Evolutionary conservation across 768 basidiomycete genomes (phyloP), one percentile per base, ranked within the genome.

Genomic region (Termitomyces sp.): DNA sequence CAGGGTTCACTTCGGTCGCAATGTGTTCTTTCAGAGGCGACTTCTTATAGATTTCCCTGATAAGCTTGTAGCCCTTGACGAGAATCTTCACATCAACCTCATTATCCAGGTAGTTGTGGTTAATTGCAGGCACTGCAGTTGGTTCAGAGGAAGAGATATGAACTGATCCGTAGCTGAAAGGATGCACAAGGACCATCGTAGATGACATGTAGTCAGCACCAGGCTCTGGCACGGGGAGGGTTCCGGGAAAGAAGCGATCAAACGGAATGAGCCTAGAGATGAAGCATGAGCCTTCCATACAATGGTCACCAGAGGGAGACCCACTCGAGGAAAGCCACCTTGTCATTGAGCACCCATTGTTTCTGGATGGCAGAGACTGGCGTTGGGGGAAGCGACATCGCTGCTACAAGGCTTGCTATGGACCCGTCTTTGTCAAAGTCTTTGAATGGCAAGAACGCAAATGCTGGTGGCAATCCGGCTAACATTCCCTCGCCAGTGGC

Each of bases 121-220:
- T 59, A 38, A 72, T 70, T 0, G 4, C 44, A 3, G 71, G 70
- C 2, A 48, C 38, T 7, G 52, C 59, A 0, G 65, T 59, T 0
- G 65, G 68, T 42, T 71, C 65, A 11, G 59, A 5, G 22, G 68
- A 67, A 8, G 48, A 20, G 22, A 71, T 70, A 44, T 73, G 72
- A 44, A 82, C 72, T 7, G 69, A 69, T 16, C 82, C 81, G 18
- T n/a, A n/a, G n/a, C n/a, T n/a, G n/a, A n/a, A n/a, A n/a, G n/a
- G n/a, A n/a, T n/a, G n/a, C n/a, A n/a, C 69, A 1, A 77, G 64
- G 28, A 57, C 51, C 3, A 67, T 9, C 3, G 63, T n/a, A n/a
- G 71, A 33, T 0, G 70, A 60, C 20, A 61, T 62, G 48, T 74
- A 73, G 16, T 60, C 64, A 39, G 65, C 68, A 1, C 68, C 69